phyloP scores from a whole-genome alignment of 768 basidiomycete species.

The Tylopilus intermedius region DNA sequence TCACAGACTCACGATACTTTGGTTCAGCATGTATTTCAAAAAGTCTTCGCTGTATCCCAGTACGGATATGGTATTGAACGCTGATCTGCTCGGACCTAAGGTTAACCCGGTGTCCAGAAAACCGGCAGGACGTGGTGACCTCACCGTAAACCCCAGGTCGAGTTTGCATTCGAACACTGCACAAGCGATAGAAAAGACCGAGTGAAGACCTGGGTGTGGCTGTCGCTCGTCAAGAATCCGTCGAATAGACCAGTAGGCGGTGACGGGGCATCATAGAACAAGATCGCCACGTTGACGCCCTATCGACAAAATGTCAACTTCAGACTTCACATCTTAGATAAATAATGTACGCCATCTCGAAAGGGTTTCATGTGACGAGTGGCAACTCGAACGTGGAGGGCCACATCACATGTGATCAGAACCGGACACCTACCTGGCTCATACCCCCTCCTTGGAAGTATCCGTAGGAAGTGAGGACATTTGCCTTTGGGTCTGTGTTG shows the following conservation, averaged over 20 bases:
- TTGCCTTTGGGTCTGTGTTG: slow-evolving; percentile 25
- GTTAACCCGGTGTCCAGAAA: not conserved
- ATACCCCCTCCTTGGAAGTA: slow-evolving; percentile 25
- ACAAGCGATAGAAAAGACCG: slow-evolving; percentile 26
- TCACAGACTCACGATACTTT: slow-evolving; percentile 14
- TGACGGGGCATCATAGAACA: slow-evolving; percentile 55
- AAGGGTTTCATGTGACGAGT: not conserved
- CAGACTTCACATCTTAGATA: not conserved
- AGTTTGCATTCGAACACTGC: slow-evolving; percentile 15
- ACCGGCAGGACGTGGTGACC: slow-evolving; percentile 1
- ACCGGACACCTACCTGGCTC: slow-evolving; percentile 30
- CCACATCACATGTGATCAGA: slow-evolving; percentile 3
- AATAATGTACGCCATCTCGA: not conserved
- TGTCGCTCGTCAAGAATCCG: slow-evolving; percentile 24
- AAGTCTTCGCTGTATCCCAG: slow-evolving; percentile 16
- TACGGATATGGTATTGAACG: slow-evolving; percentile 25
- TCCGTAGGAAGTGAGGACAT: slow-evolving; percentile 41
- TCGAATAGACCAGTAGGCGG: slow-evolving; percentile 26
- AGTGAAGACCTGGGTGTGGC: slow-evolving; percentile 11
- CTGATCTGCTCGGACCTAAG: slow-evolving; percentile 11
- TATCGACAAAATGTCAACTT: slow-evolving; percentile 7
- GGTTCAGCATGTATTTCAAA: slow-evolving; percentile 15
- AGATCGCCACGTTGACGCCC: slow-evolving; percentile 25
- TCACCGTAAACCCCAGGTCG: slow-evolving; percentile 22
- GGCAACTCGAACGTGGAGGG: not conserved